A percentile compares a stretch with the other conserved stretches of the same genome.
Evolutionary conservation across 352 stramenopile species (phyloP).

Genomic region (Lagenidium sp.): DNA sequence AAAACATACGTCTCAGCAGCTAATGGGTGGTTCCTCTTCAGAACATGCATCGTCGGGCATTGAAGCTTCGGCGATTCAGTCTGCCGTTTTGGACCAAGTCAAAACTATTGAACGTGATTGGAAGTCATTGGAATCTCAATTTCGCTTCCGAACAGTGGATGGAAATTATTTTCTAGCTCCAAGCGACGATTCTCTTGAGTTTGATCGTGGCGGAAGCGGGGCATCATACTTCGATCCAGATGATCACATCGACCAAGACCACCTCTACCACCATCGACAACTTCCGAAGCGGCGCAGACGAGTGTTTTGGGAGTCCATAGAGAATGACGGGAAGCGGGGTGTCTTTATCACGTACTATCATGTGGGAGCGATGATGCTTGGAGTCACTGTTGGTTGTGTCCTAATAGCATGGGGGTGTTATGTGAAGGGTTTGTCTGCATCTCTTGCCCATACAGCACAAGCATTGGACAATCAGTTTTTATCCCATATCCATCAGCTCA

Average conservation of each 20-base stretch:
- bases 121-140: constrained; percentile 28
- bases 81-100: too few species aligned
- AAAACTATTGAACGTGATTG: constrained; percentile 13
- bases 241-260: too few species aligned
- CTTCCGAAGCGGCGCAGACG: too few species aligned
- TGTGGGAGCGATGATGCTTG: constrained; percentile 45
- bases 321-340: constrained; percentile 59
- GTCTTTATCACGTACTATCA: constrained; percentile 82
- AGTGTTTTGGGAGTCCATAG: constrained; percentile 69
- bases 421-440: constrained; percentile 58
- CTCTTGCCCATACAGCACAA: constrained; percentile 49
- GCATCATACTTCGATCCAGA: constrained; percentile 3
- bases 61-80: too few species aligned
- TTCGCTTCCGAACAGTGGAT: constrained; percentile 38
- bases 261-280: too few species aligned
- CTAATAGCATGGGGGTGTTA: constrained; percentile 72
- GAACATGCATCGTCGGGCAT: too few species aligned
- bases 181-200: constrained; percentile 21
- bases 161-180: constrained; percentile 58
- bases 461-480: constrained; percentile 55
- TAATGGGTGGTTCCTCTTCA: too few species aligned
- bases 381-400: constrained; percentile 28
- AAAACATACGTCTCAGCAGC: not conserved
- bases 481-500: constrained; percentile 49
- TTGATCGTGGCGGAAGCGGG: not conserved